Conservation (phyloP, 2,329 filamentous ascomycete species). For the Kalaharituber pfeilii region DNA sequence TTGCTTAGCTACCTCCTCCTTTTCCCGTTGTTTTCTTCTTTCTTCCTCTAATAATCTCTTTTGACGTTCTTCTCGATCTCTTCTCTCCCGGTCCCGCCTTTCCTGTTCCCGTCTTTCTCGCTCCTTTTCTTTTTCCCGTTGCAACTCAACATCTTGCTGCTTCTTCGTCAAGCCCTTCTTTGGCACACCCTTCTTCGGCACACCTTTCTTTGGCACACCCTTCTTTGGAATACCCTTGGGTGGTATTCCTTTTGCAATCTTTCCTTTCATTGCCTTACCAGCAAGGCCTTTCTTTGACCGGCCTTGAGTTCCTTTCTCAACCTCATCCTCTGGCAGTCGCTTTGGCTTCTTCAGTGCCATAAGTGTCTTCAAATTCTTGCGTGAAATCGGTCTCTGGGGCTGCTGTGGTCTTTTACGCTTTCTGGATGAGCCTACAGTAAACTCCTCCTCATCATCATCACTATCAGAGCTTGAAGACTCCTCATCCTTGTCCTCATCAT, state of each 20-base stretch:
- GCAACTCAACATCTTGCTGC: not conserved
- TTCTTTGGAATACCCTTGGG: not conserved
- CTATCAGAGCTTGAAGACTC: not conserved
- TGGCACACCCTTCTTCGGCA: conserved; percentile 39
- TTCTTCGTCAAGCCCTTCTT: conserved; percentile 1
- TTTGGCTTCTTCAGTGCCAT: not conserved
- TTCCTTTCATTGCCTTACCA: not conserved
- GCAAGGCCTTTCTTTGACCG: not conserved
- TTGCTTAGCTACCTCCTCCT: conserved; percentile 32
- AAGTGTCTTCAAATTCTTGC: not conserved
- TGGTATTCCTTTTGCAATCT: not conserved
- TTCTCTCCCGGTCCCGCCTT: not conserved
- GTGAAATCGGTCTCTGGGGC: not conserved
- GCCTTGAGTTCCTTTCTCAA: not conserved
- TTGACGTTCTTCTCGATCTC: not conserved
- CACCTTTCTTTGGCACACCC: conserved; percentile 35
- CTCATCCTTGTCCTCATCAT: not conserved
- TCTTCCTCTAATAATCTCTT: conserved; percentile 23
- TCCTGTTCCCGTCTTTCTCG: not conserved
- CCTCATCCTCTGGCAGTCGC: not conserved
- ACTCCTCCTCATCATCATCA: not conserved
- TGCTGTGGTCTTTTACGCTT: not conserved
- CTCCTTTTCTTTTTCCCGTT: not conserved
- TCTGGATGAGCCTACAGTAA: not conserved
- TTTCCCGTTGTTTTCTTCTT: conserved; percentile 37